Evolutionary conservation across 2,329 filamentous ascomycete genomes (phyloP).

Genomic region (Diaporthe sp.): DNA sequence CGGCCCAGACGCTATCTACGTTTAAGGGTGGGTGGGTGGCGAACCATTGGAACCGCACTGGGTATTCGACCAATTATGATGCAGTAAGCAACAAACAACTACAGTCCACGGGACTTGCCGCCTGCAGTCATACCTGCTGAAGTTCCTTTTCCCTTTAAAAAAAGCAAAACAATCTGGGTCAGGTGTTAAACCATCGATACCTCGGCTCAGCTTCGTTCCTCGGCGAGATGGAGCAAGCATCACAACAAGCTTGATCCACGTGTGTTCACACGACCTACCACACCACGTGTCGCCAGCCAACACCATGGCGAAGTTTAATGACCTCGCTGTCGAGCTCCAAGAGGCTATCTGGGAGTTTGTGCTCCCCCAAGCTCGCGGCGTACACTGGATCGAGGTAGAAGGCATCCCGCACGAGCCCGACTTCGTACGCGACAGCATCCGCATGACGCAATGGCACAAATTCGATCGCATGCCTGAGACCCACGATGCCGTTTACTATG

Average conservation of each 20-base stretch:
- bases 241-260: not conserved
- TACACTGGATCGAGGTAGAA: slow-evolving; percentile 20
- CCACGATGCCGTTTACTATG: not conserved
- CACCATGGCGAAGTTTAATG: slow-evolving; percentile 14
- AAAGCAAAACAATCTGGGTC: not conserved
- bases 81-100: not conserved
- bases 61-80: not conserved
- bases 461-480: not conserved
- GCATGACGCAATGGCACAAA: not conserved
- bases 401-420: not conserved
- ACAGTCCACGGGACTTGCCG: not conserved
- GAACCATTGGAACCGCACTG: not conserved
- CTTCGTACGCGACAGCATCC: not conserved
- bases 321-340: slow-evolving; percentile 24
- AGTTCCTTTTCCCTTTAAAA: not conserved
- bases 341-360: slow-evolving; percentile 4
- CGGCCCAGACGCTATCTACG: no score
- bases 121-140: not conserved
- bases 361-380: slow-evolving; percentile 8
- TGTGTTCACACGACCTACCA: not conserved
- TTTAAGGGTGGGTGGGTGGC: no score
- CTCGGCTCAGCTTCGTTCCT: not conserved
- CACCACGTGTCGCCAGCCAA: not conserved
- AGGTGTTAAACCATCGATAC: not conserved
- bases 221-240: not conserved